Base-by-base conservation (phyloP, 2,329 filamentous ascomycete species). In the Hymenoscyphus scutula region DNA sequence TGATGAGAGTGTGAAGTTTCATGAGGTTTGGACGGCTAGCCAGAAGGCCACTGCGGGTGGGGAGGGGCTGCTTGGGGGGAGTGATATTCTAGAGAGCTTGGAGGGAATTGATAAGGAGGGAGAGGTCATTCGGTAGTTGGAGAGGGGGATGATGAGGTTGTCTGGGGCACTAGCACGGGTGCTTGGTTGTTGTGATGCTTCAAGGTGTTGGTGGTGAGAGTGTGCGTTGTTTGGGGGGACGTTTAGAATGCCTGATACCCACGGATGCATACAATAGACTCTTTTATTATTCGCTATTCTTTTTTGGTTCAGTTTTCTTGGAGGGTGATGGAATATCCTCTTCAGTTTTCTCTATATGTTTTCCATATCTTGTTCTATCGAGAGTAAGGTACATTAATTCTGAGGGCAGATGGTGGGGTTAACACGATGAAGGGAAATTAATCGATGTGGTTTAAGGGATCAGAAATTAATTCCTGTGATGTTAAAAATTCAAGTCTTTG, bases 1-100 rank as follows among this genome's bases (percentile, higher is more conserved):
- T 72, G 93, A 98, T 76, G 89, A 92, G 73, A 96, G 86, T 69
- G 89, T 98, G 75, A 95, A 95, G 73, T 98, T 98, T 71, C 92
- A 98, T 75, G 93, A 98, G 77, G 87, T 99, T 11, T 98, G 93
- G 95, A 82, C 84, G n/a, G 83, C 84, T 1, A 79, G 82, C 48
- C 81, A 78, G 68, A 88, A 84, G 71, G 77, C 79, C 8, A 83
- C 81, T 23, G 76, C 79, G 25, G 75, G 79, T 58, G 80, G 81
- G 15, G 80, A 78, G 51, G 86, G 90, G 2, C 79, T 91, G 65
- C 78, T 97, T 27, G 91, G 90, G 13, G 90, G 92, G 4, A 96
- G 92, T 76, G 87, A 90, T 74, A 96, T 97, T 66, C 81, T 97
- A 34, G 92, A 97, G 74, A 86, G 86, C 23, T 78, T 92, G 61